A percentile compares a stretch with the other conserved stretches of the same genome.
phyloP scores from a whole-genome alignment of 164 flowering plant genomes.

The Houttuynia cordata region DNA sequence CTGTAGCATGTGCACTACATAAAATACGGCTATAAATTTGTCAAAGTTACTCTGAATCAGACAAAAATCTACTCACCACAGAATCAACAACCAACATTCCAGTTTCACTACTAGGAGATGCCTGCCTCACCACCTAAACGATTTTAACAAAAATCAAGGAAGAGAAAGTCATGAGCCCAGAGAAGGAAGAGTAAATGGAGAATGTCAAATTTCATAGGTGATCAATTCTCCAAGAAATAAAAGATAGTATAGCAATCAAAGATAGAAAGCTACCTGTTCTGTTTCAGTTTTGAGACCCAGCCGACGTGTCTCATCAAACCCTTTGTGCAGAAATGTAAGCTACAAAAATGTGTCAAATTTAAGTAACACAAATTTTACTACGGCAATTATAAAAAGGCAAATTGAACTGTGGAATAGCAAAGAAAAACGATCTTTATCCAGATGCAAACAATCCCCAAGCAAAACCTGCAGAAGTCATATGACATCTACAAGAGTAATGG shows the following conservation, averaged over 20 bases:
- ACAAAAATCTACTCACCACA: slow-evolving; percentile 45
- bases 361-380: background rate
- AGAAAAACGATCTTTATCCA: background rate
- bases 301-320: slow-evolving; percentile 92
- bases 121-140: slow-evolving; percentile 70
- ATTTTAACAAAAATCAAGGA: slow-evolving; percentile 4
- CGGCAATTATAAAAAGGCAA: background rate
- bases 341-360: slow-evolving; percentile 7
- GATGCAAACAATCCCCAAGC: background rate
- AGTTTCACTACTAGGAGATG: slow-evolving; percentile 74
- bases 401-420: background rate
- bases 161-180: background rate
- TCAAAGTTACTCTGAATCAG: background rate
- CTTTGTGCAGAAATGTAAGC: slow-evolving; percentile 86
- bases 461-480: no score
- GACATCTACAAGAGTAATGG: background rate
- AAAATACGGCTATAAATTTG: background rate
- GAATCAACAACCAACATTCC: slow-evolving; percentile 98
- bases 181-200: background rate
- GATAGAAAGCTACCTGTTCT: slow-evolving; percentile 49
- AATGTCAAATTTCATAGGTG: background rate
- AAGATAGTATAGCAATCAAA: background rate
- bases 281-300: slow-evolving; percentile 85
- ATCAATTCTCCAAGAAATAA: background rate
- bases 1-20: slow-evolving; percentile 23